Evolutionary conservation across 2,329 filamentous ascomycete genomes (phyloP).

Genomic region (Aspergillus fructus): DNA sequence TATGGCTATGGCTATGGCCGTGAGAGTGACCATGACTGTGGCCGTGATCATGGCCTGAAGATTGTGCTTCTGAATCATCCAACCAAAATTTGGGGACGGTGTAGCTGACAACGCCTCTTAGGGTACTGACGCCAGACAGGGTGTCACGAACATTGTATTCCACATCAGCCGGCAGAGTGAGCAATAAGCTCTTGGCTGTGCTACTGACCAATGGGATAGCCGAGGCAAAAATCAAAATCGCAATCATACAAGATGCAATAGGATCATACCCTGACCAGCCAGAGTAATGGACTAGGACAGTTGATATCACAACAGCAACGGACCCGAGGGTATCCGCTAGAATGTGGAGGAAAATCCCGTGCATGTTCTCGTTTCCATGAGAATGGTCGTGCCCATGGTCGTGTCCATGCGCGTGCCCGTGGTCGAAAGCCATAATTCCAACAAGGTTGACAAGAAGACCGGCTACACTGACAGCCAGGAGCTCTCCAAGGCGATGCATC

Average conservation of each 20-base stretch:
- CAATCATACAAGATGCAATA: conserved; percentile 88
- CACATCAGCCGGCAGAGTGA: conserved; percentile 78
- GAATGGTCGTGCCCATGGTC: conserved; percentile 51
- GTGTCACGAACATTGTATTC: conserved; percentile 88
- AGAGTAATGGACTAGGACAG: conserved; percentile 78
- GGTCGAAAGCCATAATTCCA: conserved; percentile 81
- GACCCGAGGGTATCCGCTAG: conserved; percentile 93
- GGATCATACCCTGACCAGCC: conserved; percentile 96
- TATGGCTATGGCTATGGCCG: conserved; percentile 26
- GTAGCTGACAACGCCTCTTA: conserved; percentile 83
- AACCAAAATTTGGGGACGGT: conserved; percentile 90
- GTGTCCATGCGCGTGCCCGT: conserved; percentile 56
- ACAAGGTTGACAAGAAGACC: conserved; percentile 89
- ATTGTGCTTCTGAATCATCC: conserved; percentile 60
- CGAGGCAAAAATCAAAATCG: conserved; percentile 87
- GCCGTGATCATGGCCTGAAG: conserved; percentile 40
- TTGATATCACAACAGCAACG: conserved; percentile 90
- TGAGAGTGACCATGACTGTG: conserved; percentile 36
- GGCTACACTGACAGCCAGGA: conserved; percentile 82
- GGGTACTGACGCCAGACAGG: conserved; percentile 75
- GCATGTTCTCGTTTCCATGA: conserved; percentile 95
- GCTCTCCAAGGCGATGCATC: conserved; percentile 78
- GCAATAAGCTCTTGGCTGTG: conserved; percentile 76
- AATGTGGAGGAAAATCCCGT: conserved; percentile 94
- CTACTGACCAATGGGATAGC: conserved; percentile 84